Evolutionary conservation across 768 basidiomycete species (phyloP).

Genomic region (Boletellus ananiceps): DNA sequence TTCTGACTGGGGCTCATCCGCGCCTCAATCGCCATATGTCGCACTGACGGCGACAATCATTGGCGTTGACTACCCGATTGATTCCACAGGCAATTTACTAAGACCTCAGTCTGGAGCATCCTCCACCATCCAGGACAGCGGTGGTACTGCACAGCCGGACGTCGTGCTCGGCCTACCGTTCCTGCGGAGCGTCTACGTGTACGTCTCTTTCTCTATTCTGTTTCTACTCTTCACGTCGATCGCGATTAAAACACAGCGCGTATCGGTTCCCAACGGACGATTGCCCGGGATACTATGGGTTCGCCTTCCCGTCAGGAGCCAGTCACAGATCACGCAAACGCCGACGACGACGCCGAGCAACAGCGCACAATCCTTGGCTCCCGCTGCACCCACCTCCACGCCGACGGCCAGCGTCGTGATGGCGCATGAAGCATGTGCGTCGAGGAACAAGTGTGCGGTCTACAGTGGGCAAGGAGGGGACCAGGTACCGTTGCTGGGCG

Average conservation of each 20-base stretch:
- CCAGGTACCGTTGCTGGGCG: constrained; percentile 10
- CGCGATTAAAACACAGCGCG: constrained; percentile 13
- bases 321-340: constrained; percentile 26
- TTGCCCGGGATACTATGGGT: constrained; percentile 31
- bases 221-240: neutral
- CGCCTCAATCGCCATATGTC: constrained; percentile 17
- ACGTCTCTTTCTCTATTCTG: neutral
- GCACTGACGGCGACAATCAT: constrained; percentile 29
- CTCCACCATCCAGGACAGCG: constrained; percentile 5
- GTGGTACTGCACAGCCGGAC: constrained; percentile 9
- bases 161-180: constrained; percentile 25
- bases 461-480: constrained; percentile 9
- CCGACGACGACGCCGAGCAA: constrained; percentile 26
- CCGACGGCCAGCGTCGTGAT: constrained; percentile 17
- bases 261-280: constrained; percentile 29
- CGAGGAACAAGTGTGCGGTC: constrained; percentile 7
- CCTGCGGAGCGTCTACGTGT: constrained; percentile 31
- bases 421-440: constrained; percentile 7
- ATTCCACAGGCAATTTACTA: constrained; percentile 21
- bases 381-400: constrained; percentile 27
- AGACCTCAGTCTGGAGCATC: constrained; percentile 3
- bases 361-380: constrained; percentile 22
- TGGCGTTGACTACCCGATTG: constrained; percentile 30
- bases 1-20: neutral
- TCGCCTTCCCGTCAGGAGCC: constrained; percentile 27